Base-by-base conservation (phyloP, 2,329 filamentous ascomycete genomes). In the Monilinia fructigena region DNA sequence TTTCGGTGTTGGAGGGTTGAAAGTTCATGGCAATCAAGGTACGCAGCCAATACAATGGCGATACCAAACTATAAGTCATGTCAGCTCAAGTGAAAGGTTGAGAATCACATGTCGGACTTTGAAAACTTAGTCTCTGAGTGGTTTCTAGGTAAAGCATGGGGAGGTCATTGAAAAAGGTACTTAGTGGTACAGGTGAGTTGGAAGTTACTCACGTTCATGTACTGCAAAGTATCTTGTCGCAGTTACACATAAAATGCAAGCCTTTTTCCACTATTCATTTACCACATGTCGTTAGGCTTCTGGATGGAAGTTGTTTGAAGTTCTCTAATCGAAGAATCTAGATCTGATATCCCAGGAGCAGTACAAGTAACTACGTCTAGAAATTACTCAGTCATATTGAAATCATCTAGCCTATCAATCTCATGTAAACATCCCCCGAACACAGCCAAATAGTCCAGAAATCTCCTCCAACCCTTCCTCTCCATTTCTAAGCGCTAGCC, bases 211-310 rank as follows among this genome's bases (percentile, higher is more conserved):
- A 55, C 12, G 14, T 18, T 12, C 54, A 28, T 56, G 61, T 56
- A 38, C 5, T 48, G 52, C 55, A 42, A 64, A 26, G 28, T 48
- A 28, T 56, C 52, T 55, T 20, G 14, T 56, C 28, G 48, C 62
- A 20, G 52, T 55, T 28, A 56, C 62, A 47, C 53, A 50, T 28
- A 35, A 52, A 6, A 26, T 2, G 45, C 14, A 38, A 38, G 16
- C 7, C 40, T 6, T 2, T 56, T 14, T n/a, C 55, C 26, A 23
- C 23, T 14, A 16, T 42, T 45, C 38, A 42, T 28, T 38, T 6
- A 42, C 55, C 38, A 55, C 40, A 56, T 35, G 26, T 42, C 16
- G 4, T 45, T 42, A 12, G 42, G 14, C 18, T 20, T 28, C 8
- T 20, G 0, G 10, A 35, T 35, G 31, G 31, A 35, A 35, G 31